phyloP scores from a whole-genome alignment of 1,284 basidiomycete species.

The Sanghuangporus weigelae region DNA sequence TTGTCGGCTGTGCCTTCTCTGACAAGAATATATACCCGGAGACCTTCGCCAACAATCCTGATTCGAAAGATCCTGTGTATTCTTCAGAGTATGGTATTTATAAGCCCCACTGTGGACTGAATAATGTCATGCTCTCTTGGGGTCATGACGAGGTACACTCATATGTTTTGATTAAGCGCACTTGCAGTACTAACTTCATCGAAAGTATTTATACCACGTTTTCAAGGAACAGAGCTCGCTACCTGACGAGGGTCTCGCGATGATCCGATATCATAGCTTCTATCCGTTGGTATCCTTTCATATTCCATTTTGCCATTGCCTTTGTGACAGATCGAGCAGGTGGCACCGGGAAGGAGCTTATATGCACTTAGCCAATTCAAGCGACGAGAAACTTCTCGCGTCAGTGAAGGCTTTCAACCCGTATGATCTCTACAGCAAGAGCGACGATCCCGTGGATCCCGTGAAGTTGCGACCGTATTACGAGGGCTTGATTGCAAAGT shows the following conservation, averaged over 20 bases:
- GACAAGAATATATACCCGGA: conserved; percentile 83
- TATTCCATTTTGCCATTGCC: no score
- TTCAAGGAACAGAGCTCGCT: conserved; percentile 75
- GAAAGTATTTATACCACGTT: conserved; percentile 73
- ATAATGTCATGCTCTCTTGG: conserved; percentile 89
- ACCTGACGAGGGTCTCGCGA: conserved; percentile 78
- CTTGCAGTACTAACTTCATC: not conserved
- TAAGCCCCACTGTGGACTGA: conserved; percentile 77
- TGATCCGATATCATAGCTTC: conserved; percentile 94
- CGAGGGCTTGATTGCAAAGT: conserved; percentile 75
- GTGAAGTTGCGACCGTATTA: conserved; percentile 78
- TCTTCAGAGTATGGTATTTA: conserved; percentile 85
- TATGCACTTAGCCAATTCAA: conserved; percentile 66
- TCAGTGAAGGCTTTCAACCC: conserved; percentile 81
- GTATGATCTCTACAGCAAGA: conserved; percentile 90
- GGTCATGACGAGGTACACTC: conserved; percentile 73
- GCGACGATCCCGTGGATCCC: conserved; percentile 65
- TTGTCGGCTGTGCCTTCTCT: conserved; percentile 82
- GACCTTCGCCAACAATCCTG: conserved; percentile 77
- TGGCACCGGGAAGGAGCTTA: conserved; percentile 88
- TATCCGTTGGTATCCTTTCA: conserved; percentile 56
- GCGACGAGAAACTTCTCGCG: conserved; percentile 54
- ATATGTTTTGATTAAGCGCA: not conserved
- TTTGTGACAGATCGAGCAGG: conserved; percentile 50
- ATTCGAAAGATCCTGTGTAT: conserved; percentile 64